phyloP scores from a whole-genome alignment of 208 protist species.

The Trichomonas vaginalis region DNA sequence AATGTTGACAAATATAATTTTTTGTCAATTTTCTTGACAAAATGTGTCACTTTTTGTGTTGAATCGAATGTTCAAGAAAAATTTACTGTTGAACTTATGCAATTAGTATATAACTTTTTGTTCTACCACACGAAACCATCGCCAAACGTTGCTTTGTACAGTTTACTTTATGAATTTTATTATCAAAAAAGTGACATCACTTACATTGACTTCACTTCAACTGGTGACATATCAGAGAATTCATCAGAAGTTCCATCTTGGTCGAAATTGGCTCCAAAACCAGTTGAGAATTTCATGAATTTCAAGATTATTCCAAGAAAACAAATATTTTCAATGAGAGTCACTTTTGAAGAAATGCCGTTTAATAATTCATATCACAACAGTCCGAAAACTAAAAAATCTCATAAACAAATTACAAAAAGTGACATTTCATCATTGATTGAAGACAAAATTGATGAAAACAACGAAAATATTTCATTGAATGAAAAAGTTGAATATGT shows the following conservation, averaged over 20 bases:
- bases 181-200: no score
- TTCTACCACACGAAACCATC: not conserved
- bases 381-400: no score
- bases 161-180: no score
- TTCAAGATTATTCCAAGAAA: not conserved
- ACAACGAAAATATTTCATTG: not conserved
- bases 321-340: not conserved
- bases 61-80: not conserved
- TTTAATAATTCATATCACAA: no score
- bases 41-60: not conserved
- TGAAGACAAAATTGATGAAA: no score
- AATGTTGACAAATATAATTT: not conserved
- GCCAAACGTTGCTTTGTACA: not conserved
- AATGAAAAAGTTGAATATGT: not conserved
- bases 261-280: not conserved
- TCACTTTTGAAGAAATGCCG: not conserved
- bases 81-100: not conserved
- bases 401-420: no score
- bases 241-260: not conserved
- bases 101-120: not conserved
- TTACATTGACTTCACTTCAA: not conserved
- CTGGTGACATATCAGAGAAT: not conserved
- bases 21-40: not conserved
- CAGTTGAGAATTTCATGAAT: not conserved
- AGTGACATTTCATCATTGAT: no score